These are phyloP conservation scores for Butyriboletus loyo DNA, from an alignment of 768 basidiomycete species.

Conservation along the genomic window DNA sequence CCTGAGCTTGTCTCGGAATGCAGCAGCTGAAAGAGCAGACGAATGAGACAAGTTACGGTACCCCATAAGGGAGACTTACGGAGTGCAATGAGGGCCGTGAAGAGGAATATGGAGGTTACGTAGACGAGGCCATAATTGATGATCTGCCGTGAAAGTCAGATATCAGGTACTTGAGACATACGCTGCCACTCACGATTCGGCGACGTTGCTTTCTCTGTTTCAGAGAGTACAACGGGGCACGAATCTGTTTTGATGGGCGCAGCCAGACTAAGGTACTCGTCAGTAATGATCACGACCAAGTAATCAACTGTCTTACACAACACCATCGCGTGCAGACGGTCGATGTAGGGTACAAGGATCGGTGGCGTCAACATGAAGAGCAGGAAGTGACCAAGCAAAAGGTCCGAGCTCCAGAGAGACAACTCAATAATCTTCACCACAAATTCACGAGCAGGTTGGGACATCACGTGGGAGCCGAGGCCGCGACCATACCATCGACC, in stretches of 20 bases:
- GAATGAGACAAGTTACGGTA: constrained; percentile 9
- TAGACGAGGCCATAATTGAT: constrained; percentile 84
- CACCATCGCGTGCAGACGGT: constrained; percentile 85
- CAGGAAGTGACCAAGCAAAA: constrained; percentile 82
- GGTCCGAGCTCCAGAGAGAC: constrained; percentile 93
- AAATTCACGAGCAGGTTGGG: constrained; percentile 97
- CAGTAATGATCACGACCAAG: constrained; percentile 7
- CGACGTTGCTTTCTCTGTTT: constrained; percentile 88
- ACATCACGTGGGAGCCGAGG: constrained; percentile 86
- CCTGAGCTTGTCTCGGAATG: constrained; percentile 58
- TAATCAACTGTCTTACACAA: constrained; percentile 55
- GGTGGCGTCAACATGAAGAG: constrained; percentile 90
- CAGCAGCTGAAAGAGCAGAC: constrained; percentile 42
- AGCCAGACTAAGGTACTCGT: constrained; percentile 73
- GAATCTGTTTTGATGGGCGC: constrained; percentile 90
- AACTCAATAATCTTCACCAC: constrained; percentile 97
- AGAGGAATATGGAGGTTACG: constrained; percentile 60
- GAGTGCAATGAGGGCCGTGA: constrained; percentile 72
- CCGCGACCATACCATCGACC: constrained; percentile 96
- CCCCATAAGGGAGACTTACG: constrained; percentile 50
- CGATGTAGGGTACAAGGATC: constrained; percentile 86
- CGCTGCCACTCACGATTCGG: constrained; percentile 65
- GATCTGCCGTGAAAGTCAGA: constrained; percentile 44
- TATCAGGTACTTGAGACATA: constrained; percentile 1
- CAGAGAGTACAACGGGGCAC: constrained; percentile 84